Conservation (phyloP, 1,284 basidiomycete genomes). For the Trichosporon asahii region DNA sequence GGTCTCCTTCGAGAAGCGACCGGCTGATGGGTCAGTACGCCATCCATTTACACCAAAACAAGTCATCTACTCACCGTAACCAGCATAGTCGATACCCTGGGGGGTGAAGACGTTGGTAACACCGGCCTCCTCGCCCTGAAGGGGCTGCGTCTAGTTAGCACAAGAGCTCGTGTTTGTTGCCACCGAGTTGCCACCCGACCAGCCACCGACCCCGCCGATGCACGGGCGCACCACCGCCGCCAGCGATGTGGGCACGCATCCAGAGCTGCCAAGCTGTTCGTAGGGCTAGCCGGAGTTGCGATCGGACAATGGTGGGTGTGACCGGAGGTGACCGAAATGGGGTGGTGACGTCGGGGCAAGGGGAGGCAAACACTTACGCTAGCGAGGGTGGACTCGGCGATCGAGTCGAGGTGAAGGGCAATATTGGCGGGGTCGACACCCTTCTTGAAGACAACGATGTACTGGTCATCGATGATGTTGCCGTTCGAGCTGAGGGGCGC, state of each 20-base stretch:
- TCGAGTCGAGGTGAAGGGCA: conserved; percentile 61
- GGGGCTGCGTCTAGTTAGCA: conserved; percentile 30
- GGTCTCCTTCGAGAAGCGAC: conserved; percentile 70
- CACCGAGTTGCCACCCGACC: conserved; percentile 3
- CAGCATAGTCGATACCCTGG: conserved; percentile 38
- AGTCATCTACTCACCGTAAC: conserved; percentile 42
- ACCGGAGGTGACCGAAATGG: not conserved
- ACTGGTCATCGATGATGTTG: conserved; percentile 69
- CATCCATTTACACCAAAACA: not conserved
- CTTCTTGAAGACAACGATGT: conserved; percentile 83
- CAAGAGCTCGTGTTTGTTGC: not conserved
- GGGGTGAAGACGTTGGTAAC: conserved; percentile 48
- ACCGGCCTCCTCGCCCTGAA: conserved; percentile 38
- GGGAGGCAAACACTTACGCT: conserved; percentile 41
- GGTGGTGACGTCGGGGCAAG: conserved; percentile 47
- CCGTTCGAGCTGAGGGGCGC: conserved; percentile 49
- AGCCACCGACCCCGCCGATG: not conserved
- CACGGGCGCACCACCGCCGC: not conserved
- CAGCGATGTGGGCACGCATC: not conserved
- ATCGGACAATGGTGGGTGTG: not conserved
- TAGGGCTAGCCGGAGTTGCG: not conserved
- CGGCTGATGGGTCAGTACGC: conserved; percentile 55
- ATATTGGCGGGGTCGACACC: conserved; percentile 60
- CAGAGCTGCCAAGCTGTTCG: not conserved
- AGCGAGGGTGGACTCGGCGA: conserved; percentile 35